Base-by-base conservation (phyloP, 768 basidiomycete genomes). In the Coprinellus micaceus region DNA sequence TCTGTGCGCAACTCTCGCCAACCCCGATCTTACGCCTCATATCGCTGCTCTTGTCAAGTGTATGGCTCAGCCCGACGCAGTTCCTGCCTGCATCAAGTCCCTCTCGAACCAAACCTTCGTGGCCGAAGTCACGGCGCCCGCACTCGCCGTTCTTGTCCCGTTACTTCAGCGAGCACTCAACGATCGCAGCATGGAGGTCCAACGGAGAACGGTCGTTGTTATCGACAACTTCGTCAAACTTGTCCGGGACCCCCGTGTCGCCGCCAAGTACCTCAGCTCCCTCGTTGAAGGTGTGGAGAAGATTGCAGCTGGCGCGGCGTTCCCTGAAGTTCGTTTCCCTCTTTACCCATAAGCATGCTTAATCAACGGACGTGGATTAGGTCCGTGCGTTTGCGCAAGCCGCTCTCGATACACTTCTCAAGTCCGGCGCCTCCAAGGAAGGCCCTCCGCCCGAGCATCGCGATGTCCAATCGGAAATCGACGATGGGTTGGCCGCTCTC, bases 221-320 rank as follows among this genome's bases (percentile, higher is more conserved):
- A 84, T 94, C 58, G 94, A 96, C 67, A 98, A 98, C 73, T 79
- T 98, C 53, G 95, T 97, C 72, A 98, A 98, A 74, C 89, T 98
- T 59, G 96, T 98, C 40, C 89, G 96, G 60, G 85, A 95, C 64
- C 89, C 91, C 2, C 85, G 81, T 58, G 84, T 98, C 37, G 96
- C 96, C 50, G 95, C 94, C 3, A 81, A 81, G 30, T 94, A 98
- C 71, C 83, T 95, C 30, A 88, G 88, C 60, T 79, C 87, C 39
- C 84, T 98, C 40, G 88, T 96, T 3, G 89, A 91, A 30, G 94
- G 95, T 56, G 93, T 96, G 17, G 84, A 91, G 66, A 91, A 89
- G 71, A 93, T 98, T 61, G 90, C 90, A 12, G 84, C 85, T 54
- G 83, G 88, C 17, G 95, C 95, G 53, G 93, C 95, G 25, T 98